Percentiles rank a stretch among this genome's conserved stretches.
Evolutionary conservation across 2,329 filamentous ascomycete genomes (phyloP).

Genomic region (Monilinia vaccinii-corymbosi): DNA sequence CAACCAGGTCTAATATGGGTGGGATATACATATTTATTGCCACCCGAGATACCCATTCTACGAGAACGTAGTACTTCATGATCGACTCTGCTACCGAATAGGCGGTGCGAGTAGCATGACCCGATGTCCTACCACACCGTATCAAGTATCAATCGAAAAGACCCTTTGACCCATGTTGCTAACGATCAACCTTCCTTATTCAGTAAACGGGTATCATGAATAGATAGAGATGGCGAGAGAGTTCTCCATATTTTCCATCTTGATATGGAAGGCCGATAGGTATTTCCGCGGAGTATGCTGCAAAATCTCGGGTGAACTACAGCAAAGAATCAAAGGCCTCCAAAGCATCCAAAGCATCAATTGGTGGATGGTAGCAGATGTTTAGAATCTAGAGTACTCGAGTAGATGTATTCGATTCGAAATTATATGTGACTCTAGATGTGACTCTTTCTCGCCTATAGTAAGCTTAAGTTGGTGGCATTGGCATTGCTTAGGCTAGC

Average conservation of each 20-base stretch:
- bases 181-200: not conserved
- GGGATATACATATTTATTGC: not conserved
- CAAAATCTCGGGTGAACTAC: not conserved
- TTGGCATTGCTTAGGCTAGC: not conserved
- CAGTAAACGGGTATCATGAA: slow-evolving; percentile 1
- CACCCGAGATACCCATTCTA: not conserved
- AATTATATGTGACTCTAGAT: too few relatives aligned
- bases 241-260: not conserved
- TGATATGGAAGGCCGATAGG: not conserved
- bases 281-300: not conserved
- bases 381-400: too few relatives aligned
- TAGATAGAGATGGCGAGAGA: not conserved
- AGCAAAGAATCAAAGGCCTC: not conserved
- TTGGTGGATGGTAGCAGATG: not conserved
- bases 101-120: not conserved
- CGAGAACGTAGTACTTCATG: not conserved
- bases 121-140: slow-evolving; percentile 1
- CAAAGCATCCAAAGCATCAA: not conserved
- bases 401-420: too few relatives aligned
- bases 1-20: not conserved
- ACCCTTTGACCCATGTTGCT: not conserved
- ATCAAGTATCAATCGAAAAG: not conserved
- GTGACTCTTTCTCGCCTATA: not conserved
- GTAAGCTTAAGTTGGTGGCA: too few relatives aligned
- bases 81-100: not conserved